Evolutionary conservation across 495 filamentous ascomycete species (phyloP).

Genomic region (Thozetella sp.): DNA sequence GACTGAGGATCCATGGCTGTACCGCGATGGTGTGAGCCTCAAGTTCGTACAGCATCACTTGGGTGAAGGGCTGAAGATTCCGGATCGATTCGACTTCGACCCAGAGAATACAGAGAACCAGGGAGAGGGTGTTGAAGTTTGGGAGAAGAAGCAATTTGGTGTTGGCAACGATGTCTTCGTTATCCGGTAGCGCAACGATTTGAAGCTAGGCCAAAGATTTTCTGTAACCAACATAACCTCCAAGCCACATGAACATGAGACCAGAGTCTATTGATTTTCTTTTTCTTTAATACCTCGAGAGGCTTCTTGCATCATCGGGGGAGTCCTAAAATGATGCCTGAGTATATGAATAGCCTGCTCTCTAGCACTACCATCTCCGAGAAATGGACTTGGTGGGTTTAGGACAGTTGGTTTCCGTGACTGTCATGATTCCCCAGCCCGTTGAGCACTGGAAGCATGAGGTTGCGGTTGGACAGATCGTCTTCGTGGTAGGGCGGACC

Average conservation of each 20-base stretch:
- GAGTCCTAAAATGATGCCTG: too few relatives aligned
- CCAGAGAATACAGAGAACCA: constrained; percentile 21
- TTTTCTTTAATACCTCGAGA: too few relatives aligned
- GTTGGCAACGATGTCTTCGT: not conserved
- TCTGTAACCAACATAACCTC: too few relatives aligned
- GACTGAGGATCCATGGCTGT: constrained; percentile 44
- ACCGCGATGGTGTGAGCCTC: constrained; percentile 35
- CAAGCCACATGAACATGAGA: too few relatives aligned
- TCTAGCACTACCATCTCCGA: too few relatives aligned
- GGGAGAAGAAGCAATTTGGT: not conserved
- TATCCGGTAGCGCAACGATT: not conserved
- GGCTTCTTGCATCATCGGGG: too few relatives aligned
- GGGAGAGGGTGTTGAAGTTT: not conserved
- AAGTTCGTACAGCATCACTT: constrained; percentile 26
- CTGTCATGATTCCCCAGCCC: not conserved
- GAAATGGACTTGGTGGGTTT: too few relatives aligned
- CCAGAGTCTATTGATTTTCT: too few relatives aligned
- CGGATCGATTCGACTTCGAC: constrained; percentile 44
- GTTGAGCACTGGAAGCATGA: constrained; percentile 1
- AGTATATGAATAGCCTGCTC: too few relatives aligned
- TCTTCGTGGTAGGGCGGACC: not conserved
- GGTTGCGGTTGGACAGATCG: not conserved
- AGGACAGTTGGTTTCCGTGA: not conserved
- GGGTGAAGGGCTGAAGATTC: constrained; percentile 31
- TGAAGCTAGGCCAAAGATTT: too few relatives aligned